phyloP scores from a whole-genome alignment of 257 asterid species.

The Voacanga thouarsii region DNA sequence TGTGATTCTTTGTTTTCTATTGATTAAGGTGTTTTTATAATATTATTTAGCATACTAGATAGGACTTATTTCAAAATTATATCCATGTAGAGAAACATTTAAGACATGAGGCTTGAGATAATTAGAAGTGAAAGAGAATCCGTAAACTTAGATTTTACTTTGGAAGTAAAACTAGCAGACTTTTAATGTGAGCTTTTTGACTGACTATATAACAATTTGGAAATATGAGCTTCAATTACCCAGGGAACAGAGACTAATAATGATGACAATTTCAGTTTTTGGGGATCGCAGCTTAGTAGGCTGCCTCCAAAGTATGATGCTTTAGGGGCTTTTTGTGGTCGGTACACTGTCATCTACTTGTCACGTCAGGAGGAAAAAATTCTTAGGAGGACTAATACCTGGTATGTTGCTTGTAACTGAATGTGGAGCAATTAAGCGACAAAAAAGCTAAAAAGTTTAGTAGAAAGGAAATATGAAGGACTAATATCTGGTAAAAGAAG shows the following conservation, averaged over 20 bases:
- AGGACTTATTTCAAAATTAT: not conserved
- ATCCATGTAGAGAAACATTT: not conserved
- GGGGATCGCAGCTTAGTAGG: too few species aligned
- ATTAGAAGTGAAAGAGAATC: not conserved
- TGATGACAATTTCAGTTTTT: too few species aligned
- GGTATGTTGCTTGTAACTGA: too few species aligned
- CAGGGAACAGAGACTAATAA: too few species aligned
- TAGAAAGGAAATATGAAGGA: not conserved
- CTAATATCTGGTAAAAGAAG: not conserved
- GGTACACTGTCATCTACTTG: too few species aligned
- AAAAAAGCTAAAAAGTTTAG: too few species aligned
- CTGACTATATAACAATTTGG: not conserved
- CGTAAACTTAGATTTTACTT: not conserved
- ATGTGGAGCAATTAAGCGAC: not conserved
- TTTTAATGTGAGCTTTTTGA: not conserved
- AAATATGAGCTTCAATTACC: not conserved
- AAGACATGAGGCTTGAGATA: not conserved
- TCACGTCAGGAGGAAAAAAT: too few species aligned
- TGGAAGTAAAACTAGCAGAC: not conserved
- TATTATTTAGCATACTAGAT: too few species aligned
- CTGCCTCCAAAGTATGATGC: too few species aligned
- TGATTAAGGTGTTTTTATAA: not conserved
- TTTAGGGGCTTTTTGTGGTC: too few species aligned
- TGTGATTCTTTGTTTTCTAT: not conserved
- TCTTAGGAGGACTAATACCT: too few species aligned